Percentiles rank a stretch among this genome's conserved stretches.
Conservation (phyloP, 805 yeast species). For the Kurtzmaniella fragi region DNA sequence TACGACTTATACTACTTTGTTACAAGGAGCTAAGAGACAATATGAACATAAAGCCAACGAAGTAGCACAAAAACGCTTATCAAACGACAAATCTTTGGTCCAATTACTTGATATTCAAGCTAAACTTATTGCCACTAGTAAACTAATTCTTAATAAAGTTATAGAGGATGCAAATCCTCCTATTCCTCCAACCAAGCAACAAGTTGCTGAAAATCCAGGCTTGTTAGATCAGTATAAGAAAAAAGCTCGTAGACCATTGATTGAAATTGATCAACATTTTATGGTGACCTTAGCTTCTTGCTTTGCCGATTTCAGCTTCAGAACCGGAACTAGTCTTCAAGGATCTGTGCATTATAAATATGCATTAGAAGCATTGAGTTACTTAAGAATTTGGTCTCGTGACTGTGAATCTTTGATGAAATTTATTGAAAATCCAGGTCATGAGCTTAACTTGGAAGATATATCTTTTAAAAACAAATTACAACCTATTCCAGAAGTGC, state of each 20-base stretch:
- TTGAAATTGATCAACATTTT: constrained; percentile 30
- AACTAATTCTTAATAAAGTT: constrained; percentile 22
- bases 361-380: constrained; percentile 24
- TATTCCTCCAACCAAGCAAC: constrained; percentile 25
- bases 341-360: constrained; percentile 27
- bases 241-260: constrained; percentile 11
- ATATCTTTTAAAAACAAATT: no score
- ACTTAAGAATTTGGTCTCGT: constrained; percentile 29
- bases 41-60: constrained; percentile 10
- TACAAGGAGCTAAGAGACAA: constrained; percentile 27
- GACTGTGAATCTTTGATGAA: constrained; percentile 19
- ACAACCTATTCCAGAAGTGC: no score
- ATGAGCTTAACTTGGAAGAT: background rate
- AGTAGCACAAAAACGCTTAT: constrained; percentile 4
- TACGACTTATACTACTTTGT: constrained; percentile 34
- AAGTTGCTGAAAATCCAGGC: constrained; percentile 14
- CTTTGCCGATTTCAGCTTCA: constrained; percentile 19
- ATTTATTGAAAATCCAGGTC: constrained; percentile 6
- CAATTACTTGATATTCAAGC: constrained; percentile 24
- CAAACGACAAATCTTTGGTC: constrained; percentile 14
- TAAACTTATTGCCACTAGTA: constrained; percentile 20
- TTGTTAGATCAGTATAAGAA: constrained; percentile 13
- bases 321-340: constrained; percentile 18
- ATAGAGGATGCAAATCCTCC: constrained; percentile 28
- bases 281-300: constrained; percentile 25